phyloP scores from a whole-genome alignment of 129 eudicot species.

The Centaurea solstitialis region DNA sequence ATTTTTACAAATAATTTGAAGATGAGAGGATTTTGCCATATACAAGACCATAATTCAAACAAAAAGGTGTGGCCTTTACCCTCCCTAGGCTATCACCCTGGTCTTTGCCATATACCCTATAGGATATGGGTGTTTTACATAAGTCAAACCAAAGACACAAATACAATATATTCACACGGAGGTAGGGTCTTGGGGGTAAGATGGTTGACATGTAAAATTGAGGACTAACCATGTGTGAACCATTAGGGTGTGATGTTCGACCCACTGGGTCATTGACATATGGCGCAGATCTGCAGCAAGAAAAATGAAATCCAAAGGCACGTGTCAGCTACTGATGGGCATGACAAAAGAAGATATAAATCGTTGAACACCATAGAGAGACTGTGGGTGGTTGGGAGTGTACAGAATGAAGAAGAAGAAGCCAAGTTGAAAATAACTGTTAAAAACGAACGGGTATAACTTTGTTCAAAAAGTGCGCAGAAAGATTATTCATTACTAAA shows the following conservation, averaged over 20 bases:
- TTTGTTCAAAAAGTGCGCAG: background rate
- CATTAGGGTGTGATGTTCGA: slow-evolving; percentile 35
- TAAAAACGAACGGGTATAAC: background rate
- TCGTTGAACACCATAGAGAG: background rate
- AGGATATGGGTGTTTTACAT: background rate
- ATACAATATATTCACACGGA: background rate
- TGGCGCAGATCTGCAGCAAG: slow-evolving; percentile 52
- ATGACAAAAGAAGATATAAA: background rate
- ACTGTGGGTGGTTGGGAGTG: too few relatives aligned
- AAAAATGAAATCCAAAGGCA: background rate
- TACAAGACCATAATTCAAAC: background rate
- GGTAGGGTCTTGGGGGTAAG: background rate
- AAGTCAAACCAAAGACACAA: background rate
- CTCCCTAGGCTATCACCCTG: too few relatives aligned
- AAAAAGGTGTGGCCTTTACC: background rate
- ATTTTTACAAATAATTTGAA: background rate
- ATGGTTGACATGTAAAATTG: background rate
- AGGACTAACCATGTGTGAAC: slow-evolving; percentile 35
- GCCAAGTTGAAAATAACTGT: background rate
- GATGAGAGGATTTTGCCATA: background rate
- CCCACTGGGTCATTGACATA: slow-evolving; percentile 33
- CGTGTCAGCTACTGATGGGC: background rate
- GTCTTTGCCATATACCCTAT: background rate
- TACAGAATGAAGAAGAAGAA: slow-evolving; percentile 4
- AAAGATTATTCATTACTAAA: background rate